These are phyloP conservation scores for Lentinula guzmanii DNA, from an alignment of 768 basidiomycete species.

Conservation along the genomic window DNA sequence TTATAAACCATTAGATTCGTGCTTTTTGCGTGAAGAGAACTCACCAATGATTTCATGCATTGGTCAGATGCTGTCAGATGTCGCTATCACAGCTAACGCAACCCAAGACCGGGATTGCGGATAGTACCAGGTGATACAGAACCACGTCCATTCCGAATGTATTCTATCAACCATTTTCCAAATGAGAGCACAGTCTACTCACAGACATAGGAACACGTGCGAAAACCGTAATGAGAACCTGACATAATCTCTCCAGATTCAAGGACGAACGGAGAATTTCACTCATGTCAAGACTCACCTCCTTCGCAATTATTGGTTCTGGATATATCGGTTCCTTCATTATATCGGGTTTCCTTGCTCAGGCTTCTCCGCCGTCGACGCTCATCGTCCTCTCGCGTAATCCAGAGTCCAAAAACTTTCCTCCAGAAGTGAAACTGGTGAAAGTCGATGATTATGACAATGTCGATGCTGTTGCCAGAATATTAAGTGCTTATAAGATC, in stretches of 20 bases:
- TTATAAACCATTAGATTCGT: background rate
- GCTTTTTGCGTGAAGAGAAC: slow-evolving; percentile 1
- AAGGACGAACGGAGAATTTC: too few relatives aligned
- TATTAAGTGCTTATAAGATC: slow-evolving; percentile 23
- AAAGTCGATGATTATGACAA: slow-evolving; percentile 21
- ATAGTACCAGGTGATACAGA: background rate
- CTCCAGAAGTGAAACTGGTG: slow-evolving; percentile 18
- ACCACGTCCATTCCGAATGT: too few relatives aligned
- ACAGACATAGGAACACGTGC: too few relatives aligned
- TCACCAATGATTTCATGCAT: background rate
- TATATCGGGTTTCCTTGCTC: background rate
- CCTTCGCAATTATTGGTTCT: slow-evolving; percentile 26
- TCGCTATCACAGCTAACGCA: background rate
- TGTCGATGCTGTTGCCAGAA: slow-evolving; percentile 16
- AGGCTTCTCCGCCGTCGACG: background rate
- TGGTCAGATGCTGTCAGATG: background rate
- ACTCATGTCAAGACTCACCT: slow-evolving; percentile 16
- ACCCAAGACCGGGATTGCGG: background rate
- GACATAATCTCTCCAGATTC: too few relatives aligned
- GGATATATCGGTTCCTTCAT: slow-evolving; percentile 23
- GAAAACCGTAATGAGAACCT: too few relatives aligned
- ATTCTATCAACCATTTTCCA: too few relatives aligned
- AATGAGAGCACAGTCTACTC: too few relatives aligned
- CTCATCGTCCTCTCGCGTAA: slow-evolving; percentile 14
- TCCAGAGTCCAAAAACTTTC: slow-evolving; percentile 7